A percentile compares a stretch with the other conserved stretches of the same genome.
phyloP scores from a whole-genome alignment of 495 filamentous ascomycete genomes.

The Hypoxylon lienhwacheense region DNA sequence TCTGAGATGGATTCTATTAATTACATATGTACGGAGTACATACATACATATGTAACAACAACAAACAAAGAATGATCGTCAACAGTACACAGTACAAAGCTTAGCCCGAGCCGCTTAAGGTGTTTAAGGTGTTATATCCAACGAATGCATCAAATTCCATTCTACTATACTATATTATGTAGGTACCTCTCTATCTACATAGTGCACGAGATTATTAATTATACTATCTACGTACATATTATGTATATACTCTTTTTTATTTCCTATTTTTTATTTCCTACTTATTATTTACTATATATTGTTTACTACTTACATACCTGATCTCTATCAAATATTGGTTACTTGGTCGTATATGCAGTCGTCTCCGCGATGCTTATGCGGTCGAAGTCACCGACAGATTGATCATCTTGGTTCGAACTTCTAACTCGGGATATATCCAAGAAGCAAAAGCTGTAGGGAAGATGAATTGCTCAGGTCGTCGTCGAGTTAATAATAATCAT shows the following conservation, averaged over 20 bases:
- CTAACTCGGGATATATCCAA: constrained; percentile 15
- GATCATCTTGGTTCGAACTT: constrained; percentile 19
- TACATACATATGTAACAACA: no score
- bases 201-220: neutral
- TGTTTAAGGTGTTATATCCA: neutral
- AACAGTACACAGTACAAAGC: no score
- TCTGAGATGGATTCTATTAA: constrained; percentile 31
- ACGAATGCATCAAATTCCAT: neutral
- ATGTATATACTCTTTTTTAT: no score
- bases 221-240: no score
- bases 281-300: neutral
- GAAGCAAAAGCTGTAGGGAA: constrained; percentile 17
- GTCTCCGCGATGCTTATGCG: neutral
- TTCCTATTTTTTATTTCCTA: neutral
- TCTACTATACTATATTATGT: neutral
- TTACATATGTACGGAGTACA: no score
- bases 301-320: neutral
- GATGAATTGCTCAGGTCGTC: constrained; percentile 22
- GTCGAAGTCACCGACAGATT: constrained; percentile 7
- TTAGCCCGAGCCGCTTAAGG: constrained; percentile 34
- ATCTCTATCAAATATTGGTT: no score
- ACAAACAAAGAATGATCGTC: constrained; percentile 28
- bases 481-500: no score
- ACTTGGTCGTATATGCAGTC: no score
- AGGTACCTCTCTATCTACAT: neutral